Percentiles rank a stretch among this genome's conserved stretches.
phyloP scores from a whole-genome alignment of 495 filamentous ascomycete species.

The Hypoxylon cercidicola region DNA sequence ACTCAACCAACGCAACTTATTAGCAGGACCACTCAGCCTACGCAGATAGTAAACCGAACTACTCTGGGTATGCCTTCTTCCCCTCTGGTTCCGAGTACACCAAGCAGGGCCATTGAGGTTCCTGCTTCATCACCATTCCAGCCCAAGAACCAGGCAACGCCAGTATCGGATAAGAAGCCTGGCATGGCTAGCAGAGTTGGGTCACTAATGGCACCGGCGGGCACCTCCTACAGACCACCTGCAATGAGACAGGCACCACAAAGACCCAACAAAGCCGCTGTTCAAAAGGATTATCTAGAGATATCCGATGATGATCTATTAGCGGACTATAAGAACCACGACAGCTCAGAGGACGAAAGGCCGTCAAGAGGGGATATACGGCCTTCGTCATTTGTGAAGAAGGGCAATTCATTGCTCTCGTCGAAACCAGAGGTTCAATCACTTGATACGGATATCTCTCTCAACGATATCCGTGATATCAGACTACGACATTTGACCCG shows the following conservation, averaged over 20 bases:
- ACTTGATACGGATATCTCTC: slow-evolving; percentile 30
- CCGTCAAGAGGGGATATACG: slow-evolving; percentile 71
- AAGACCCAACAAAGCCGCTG: slow-evolving; percentile 20
- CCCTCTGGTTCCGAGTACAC: slow-evolving; percentile 54
- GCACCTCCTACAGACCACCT: slow-evolving; percentile 75
- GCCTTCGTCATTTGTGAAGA: slow-evolving; percentile 69
- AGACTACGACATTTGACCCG: slow-evolving; percentile 40
- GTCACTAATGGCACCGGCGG: slow-evolving; percentile 77
- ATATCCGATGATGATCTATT: slow-evolving; percentile 58
- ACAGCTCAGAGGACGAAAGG: slow-evolving; percentile 57
- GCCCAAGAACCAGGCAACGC: slow-evolving; percentile 32
- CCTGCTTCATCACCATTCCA: slow-evolving; percentile 81
- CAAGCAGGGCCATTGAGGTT: slow-evolving; percentile 72
- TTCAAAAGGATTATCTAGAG: slow-evolving; percentile 49
- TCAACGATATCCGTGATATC: slow-evolving; percentile 44
- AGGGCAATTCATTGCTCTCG: slow-evolving; percentile 23
- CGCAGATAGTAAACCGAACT: slow-evolving; percentile 49
- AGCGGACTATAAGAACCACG: slow-evolving; percentile 50
- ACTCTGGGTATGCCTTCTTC: slow-evolving; percentile 37
- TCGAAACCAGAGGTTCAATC: slow-evolving; percentile 24
- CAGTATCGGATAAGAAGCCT: slow-evolving; percentile 31
- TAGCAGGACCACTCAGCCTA: slow-evolving; percentile 46
- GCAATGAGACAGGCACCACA: slow-evolving; percentile 23
- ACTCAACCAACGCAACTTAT: slow-evolving; percentile 50
- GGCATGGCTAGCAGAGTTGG: slow-evolving; percentile 54